Conservation (phyloP, 441 rosid genomes). For the Viola pubescens region DNA sequence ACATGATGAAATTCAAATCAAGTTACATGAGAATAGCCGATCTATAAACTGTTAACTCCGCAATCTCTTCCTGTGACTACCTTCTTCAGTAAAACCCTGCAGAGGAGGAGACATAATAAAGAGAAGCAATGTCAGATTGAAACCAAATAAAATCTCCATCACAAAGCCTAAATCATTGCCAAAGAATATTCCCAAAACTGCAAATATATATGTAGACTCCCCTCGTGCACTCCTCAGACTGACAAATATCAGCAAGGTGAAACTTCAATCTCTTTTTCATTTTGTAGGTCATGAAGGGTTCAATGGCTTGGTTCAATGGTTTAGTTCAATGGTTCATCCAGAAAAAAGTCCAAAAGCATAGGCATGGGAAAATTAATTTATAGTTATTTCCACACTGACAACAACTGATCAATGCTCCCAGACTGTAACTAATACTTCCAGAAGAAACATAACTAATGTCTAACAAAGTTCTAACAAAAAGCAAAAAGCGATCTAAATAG, state of each 20-base stretch:
- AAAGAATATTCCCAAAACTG: not conserved
- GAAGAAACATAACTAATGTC: not conserved
- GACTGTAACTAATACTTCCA: constrained; percentile 1
- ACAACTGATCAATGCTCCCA: not conserved
- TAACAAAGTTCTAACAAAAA: not conserved
- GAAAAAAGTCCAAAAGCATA: not conserved
- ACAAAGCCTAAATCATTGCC: not conserved
- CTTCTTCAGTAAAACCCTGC: constrained; percentile 74
- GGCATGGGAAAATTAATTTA: not conserved
- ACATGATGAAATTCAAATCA: constrained; percentile 24
- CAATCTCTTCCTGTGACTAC: constrained; percentile 60
- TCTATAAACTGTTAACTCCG: constrained; percentile 45
- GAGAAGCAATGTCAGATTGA: not conserved
- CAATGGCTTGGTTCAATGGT: no score
- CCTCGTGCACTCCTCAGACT: no score
- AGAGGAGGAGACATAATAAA: constrained; percentile 10
- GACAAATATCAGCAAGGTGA: no score
- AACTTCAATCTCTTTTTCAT: no score
- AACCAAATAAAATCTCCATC: not conserved
- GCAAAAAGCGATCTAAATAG: constrained; percentile 4
- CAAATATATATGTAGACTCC: not conserved
- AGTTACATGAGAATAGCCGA: constrained; percentile 32
- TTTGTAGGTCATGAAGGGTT: no score
- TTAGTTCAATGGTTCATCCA: no score
- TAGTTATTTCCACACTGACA: not conserved